Evolutionary conservation across 2,329 filamentous ascomycete species (phyloP).

Genomic region (Sphaerostilbella broomeana): DNA sequence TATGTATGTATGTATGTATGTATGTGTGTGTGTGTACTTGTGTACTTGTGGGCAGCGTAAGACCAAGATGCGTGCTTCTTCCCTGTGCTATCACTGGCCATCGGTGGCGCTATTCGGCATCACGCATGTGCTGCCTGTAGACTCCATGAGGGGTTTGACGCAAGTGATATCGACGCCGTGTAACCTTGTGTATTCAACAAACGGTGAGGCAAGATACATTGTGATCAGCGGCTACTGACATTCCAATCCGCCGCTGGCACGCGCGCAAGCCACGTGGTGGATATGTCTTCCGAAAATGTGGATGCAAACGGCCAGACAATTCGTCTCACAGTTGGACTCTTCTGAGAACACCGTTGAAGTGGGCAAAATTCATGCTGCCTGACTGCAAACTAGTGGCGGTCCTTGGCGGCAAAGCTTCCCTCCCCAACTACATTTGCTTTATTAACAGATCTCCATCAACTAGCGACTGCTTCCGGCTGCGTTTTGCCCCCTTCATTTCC

Average conservation of each 20-base stretch:
- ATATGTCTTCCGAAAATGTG: constrained; percentile 6
- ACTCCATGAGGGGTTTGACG: not conserved
- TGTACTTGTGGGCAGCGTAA: no score
- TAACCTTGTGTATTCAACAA: no score
- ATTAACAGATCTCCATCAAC: no score
- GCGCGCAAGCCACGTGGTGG: constrained; percentile 14
- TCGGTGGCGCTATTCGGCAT: not conserved
- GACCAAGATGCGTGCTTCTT: no score
- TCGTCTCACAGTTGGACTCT: not conserved
- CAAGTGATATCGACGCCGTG: not conserved
- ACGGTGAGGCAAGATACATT: constrained; percentile 1
- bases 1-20: not conserved
- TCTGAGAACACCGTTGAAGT: no score
- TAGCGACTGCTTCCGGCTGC: no score
- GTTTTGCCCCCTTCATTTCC: no score
- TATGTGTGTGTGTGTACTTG: no score
- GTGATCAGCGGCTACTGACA: constrained; percentile 8
- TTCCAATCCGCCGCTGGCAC: constrained; percentile 8
- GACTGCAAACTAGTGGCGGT: no score
- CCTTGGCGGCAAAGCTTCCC: not conserved
- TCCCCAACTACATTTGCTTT: not conserved
- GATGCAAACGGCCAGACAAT: not conserved
- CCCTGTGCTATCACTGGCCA: not conserved
- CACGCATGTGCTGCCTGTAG: constrained; percentile 1
- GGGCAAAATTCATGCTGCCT: no score